phyloP scores from a whole-genome alignment of 1,284 basidiomycete genomes.

The Pseudozyma sp. region DNA sequence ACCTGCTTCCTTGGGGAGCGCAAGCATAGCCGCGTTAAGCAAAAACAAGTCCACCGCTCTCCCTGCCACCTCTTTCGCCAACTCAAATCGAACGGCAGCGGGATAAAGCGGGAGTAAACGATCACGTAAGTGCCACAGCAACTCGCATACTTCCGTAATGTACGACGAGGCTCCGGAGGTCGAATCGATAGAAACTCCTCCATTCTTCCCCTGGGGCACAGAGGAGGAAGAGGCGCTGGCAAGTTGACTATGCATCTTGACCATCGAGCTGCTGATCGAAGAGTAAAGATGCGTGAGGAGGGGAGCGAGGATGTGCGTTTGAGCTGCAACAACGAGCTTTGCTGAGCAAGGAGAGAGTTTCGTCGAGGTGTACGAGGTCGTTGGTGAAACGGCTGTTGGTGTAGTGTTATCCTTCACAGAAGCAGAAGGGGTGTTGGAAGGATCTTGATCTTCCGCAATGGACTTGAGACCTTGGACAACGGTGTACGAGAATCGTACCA shows the following conservation, averaged over 20 bases:
- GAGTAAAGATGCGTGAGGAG: not conserved
- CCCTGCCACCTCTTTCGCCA: not conserved
- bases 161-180: conserved; percentile 29
- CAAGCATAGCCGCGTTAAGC: conserved; percentile 85
- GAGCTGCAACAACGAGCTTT: not conserved
- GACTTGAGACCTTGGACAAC: conserved; percentile 6
- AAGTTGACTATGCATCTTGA: conserved; percentile 31
- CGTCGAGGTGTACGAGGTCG: conserved; percentile 5
- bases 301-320: conserved; percentile 3
- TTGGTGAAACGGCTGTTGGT: not conserved
- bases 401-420: not conserved
- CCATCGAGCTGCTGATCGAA: not conserved
- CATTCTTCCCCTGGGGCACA: not conserved
- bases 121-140: conserved; percentile 8
- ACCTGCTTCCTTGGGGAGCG: conserved; percentile 1
- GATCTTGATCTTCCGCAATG: conserved; percentile 17
- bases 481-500: conserved; percentile 22
- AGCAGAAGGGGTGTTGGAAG: not conserved
- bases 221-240: not conserved
- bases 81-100: not conserved
- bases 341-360: not conserved
- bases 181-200: conserved; percentile 20
- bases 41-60: conserved; percentile 74
- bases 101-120: conserved; percentile 17
- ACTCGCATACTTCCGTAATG: conserved; percentile 16